Conservation (phyloP, 2,329 filamentous ascomycete genomes). For the Aureobasidium pullulans region DNA sequence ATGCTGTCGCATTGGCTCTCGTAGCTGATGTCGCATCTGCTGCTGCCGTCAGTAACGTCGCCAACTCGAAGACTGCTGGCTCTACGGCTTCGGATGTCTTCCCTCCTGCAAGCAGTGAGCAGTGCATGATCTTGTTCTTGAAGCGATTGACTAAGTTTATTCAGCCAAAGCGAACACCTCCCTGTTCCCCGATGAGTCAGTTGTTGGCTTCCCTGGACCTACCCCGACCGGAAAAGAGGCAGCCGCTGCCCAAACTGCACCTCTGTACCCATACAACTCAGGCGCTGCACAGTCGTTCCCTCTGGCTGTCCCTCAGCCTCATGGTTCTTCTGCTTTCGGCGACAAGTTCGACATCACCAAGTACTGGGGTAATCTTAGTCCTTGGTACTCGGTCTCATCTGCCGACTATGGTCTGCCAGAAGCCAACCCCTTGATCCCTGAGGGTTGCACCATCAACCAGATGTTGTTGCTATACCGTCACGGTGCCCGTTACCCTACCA, state of each 20-base stretch:
- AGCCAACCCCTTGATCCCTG: background rate
- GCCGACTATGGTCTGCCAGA: constrained; percentile 3
- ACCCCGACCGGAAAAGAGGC: background rate
- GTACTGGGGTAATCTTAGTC: constrained; percentile 12
- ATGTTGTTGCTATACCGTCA: constrained; percentile 11
- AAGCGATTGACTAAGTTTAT: background rate
- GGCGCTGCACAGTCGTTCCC: background rate
- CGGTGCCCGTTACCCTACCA: constrained; percentile 13
- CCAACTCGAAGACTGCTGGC: background rate
- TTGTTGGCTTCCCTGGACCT: constrained; percentile 10
- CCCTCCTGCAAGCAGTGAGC: constrained; percentile 2
- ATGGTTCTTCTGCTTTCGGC: background rate
- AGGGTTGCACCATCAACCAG: constrained; percentile 10
- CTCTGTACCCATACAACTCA: constrained; percentile 10
- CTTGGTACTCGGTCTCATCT: constrained; percentile 10
- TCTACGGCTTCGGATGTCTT: background rate
- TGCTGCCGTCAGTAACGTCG: background rate
- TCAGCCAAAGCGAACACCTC: constrained; percentile 5
- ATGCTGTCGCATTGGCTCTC: background rate
- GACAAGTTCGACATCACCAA: constrained; percentile 8
- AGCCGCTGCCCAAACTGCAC: background rate
- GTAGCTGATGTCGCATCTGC: background rate
- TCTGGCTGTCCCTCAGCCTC: background rate
- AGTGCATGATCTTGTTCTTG: no score
- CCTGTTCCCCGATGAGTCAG: background rate